These are phyloP conservation scores for Amanita molliuscula DNA, from an alignment of 768 basidiomycete species.

Conservation along the genomic window DNA sequence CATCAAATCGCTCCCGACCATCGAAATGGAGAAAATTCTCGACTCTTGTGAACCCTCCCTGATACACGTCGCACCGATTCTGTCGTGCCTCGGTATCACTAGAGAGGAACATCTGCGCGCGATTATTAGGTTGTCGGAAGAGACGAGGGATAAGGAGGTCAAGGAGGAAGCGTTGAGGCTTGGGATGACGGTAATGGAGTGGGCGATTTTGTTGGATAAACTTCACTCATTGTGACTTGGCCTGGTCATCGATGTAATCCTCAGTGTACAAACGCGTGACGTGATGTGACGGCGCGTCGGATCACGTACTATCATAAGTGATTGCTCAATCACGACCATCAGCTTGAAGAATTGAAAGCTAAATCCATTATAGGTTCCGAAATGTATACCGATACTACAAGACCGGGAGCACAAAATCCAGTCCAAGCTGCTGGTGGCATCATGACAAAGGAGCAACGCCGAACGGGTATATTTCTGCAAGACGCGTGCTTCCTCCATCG, in stretches of 20 bases:
- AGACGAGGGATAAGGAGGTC: constrained; percentile 58
- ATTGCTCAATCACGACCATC: too few relatives aligned
- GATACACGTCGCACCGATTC: constrained; percentile 46
- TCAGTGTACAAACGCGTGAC: too few relatives aligned
- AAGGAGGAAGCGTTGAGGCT: constrained; percentile 58
- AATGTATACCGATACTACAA: neutral
- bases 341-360: too few relatives aligned
- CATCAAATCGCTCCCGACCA: constrained; percentile 23
- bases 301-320: too few relatives aligned
- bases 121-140: constrained; percentile 48
- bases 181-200: constrained; percentile 66
- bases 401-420: neutral
- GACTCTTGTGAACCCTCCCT: constrained; percentile 56
- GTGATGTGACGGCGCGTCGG: too few relatives aligned
- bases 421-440: neutral
- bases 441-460: neutral
- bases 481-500: constrained; percentile 64
- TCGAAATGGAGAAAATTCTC: constrained; percentile 44
- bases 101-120: constrained; percentile 54
- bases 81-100: constrained; percentile 49
- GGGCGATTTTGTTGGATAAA: constrained; percentile 68
- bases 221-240: constrained; percentile 26
- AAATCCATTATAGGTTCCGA: neutral
- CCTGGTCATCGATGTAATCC: neutral
- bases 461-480: constrained; percentile 39